Evolutionary conservation across 768 basidiomycete genomes (phyloP).

Genomic region (Amanita jacksonii): DNA sequence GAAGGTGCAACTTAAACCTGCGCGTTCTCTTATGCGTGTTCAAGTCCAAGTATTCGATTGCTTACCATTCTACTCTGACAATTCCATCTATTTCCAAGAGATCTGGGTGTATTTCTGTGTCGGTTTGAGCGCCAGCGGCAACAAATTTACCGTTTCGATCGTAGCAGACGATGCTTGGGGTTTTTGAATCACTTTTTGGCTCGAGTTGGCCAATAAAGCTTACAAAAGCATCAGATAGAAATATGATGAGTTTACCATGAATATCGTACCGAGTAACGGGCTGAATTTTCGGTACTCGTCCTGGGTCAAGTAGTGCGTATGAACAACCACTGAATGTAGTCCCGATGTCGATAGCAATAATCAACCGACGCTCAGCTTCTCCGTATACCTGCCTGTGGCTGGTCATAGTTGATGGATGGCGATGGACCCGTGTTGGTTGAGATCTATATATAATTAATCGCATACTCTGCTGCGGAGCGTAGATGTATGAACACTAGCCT

Average conservation of each 20-base stretch:
- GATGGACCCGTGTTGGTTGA: too few relatives aligned
- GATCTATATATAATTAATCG: too few relatives aligned
- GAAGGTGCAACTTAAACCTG: constrained; percentile 8
- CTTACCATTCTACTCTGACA: background rate
- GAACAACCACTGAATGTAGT: constrained; percentile 43
- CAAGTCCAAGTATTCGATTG: too few relatives aligned
- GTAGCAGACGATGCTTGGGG: constrained; percentile 35
- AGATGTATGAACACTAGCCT: too few relatives aligned
- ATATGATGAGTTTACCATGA: background rate
- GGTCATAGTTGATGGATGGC: too few relatives aligned
- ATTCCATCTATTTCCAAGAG: constrained; percentile 24
- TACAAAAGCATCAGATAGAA: too few relatives aligned
- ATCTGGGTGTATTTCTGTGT: constrained; percentile 23
- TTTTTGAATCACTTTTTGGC: constrained; percentile 23
- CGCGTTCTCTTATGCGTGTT: too few relatives aligned
- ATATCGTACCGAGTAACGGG: constrained; percentile 24
- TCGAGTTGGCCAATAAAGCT: too few relatives aligned
- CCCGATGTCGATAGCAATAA: constrained; percentile 44
- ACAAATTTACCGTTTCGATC: constrained; percentile 21
- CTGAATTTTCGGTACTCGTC: constrained; percentile 15
- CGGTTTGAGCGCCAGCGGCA: constrained; percentile 32
- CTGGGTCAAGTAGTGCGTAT: constrained; percentile 21
- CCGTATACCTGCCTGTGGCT: too few relatives aligned
- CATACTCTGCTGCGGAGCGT: too few relatives aligned
- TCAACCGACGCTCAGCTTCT: constrained; percentile 31